These are phyloP conservation scores for Rubia peregrina DNA, from an alignment of 305 asterid species.

Conservation along the genomic window DNA sequence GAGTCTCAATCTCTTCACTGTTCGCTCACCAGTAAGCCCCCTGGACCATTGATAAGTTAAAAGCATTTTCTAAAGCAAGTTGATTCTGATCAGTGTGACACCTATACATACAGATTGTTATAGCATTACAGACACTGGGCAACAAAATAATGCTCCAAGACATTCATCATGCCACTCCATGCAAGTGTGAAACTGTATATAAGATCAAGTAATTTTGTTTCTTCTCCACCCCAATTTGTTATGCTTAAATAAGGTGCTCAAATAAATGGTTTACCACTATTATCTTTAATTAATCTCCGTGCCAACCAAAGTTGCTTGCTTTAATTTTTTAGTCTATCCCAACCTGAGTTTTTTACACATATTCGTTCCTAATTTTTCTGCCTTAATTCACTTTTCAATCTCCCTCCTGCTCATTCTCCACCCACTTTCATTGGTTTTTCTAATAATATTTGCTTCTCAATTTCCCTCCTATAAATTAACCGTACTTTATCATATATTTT, in stretches of 20 bases:
- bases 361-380: background rate
- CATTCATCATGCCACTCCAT: background rate
- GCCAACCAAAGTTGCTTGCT: background rate
- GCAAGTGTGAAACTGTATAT: background rate
- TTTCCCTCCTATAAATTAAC: too few species aligned
- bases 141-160: background rate
- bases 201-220: too few species aligned
- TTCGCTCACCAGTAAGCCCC: slow-evolving; percentile 79
- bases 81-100: background rate
- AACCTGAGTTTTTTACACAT: background rate
- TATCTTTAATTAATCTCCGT: background rate
- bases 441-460: too few species aligned
- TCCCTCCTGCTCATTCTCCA: background rate
- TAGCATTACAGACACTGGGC: background rate
- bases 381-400: background rate
- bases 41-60: slow-evolving; percentile 32
- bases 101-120: background rate
- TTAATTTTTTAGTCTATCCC: background rate
- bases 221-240: too few species aligned
- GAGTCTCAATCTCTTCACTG: slow-evolving; percentile 83
- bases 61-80: slow-evolving; percentile 6
- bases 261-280: background rate
- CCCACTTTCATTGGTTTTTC: too few species aligned
- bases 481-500: background rate
- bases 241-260: background rate